phyloP scores from a whole-genome alignment of 495 filamentous ascomycete species.

The Talaromyces borbonicus region DNA sequence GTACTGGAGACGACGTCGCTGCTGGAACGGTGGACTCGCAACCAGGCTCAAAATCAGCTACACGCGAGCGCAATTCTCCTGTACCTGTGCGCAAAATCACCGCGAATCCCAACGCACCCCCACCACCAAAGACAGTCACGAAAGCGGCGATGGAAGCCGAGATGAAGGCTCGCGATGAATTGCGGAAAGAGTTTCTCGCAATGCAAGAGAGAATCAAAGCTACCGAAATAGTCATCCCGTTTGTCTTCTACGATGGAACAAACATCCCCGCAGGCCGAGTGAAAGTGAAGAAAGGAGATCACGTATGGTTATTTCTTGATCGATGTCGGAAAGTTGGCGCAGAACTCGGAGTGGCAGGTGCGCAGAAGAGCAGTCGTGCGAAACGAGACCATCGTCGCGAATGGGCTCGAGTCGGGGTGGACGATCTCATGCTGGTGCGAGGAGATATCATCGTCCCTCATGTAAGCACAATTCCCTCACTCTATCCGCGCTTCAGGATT shows the following conservation, averaged over 20 bases:
- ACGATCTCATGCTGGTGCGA: constrained; percentile 89
- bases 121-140: constrained; percentile 72
- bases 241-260: constrained; percentile 97
- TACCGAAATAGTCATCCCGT: constrained; percentile 84
- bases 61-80: constrained; percentile 29
- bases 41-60: constrained; percentile 28
- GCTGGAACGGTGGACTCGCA: constrained; percentile 24
- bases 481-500: background rate
- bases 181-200: constrained; percentile 74
- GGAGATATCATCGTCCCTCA: constrained; percentile 91
- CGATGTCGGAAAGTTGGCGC: constrained; percentile 83
- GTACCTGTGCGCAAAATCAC: constrained; percentile 41
- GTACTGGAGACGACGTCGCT: constrained; percentile 25
- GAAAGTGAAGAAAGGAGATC: constrained; percentile 86
- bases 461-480: constrained; percentile 43
- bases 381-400: constrained; percentile 58
- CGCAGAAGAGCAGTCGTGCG: constrained; percentile 42
- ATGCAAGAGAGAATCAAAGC: constrained; percentile 83
- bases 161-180: constrained; percentile 66
- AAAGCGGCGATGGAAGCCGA: constrained; percentile 77
- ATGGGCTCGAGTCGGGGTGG: constrained; percentile 91
- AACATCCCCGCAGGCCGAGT: constrained; percentile 78
- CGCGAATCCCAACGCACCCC: constrained; percentile 55
- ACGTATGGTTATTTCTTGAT: constrained; percentile 84
- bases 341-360: constrained; percentile 60